Evolutionary conservation across 441 rosid species (phyloP).

Genomic region (Codiaeum variegatum): DNA sequence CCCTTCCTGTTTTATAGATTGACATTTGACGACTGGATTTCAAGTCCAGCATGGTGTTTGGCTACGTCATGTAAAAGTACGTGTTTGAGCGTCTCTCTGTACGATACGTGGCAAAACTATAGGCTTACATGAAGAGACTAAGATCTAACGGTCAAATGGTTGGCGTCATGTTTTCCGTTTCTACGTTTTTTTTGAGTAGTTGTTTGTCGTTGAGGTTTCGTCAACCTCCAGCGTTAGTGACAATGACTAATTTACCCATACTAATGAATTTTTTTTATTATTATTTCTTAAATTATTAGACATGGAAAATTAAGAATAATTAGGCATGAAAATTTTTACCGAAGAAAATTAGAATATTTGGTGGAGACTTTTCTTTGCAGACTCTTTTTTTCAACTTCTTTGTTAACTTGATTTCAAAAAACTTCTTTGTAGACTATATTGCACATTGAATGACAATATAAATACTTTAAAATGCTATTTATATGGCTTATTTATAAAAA

Average conservation of each 20-base stretch:
- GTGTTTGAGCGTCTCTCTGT: not conserved
- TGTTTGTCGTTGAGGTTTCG: not conserved
- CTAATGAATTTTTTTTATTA: not conserved
- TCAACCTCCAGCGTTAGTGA: not conserved
- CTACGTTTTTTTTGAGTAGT: not conserved
- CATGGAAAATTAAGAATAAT: not conserved
- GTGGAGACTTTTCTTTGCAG: no score
- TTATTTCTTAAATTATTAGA: not conserved
- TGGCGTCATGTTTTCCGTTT: not conserved
- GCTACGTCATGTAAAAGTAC: conserved; percentile 16
- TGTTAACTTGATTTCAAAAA: no score
- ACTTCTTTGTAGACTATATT: no score
- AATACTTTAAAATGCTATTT: no score
- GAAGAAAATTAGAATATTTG: no score
- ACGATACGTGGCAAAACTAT: conserved; percentile 17
- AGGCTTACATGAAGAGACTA: not conserved
- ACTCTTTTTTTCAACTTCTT: no score
- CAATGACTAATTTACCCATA: not conserved
- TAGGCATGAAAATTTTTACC: no score
- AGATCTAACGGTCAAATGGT: not conserved
- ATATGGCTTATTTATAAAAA: no score
- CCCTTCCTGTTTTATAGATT: conserved; percentile 25
- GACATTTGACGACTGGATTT: conserved; percentile 21
- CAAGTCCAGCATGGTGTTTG: not conserved
- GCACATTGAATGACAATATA: no score